phyloP scores from a whole-genome alignment of 1,139 yeast species.

The Blastobotrys buckinghamii region DNA sequence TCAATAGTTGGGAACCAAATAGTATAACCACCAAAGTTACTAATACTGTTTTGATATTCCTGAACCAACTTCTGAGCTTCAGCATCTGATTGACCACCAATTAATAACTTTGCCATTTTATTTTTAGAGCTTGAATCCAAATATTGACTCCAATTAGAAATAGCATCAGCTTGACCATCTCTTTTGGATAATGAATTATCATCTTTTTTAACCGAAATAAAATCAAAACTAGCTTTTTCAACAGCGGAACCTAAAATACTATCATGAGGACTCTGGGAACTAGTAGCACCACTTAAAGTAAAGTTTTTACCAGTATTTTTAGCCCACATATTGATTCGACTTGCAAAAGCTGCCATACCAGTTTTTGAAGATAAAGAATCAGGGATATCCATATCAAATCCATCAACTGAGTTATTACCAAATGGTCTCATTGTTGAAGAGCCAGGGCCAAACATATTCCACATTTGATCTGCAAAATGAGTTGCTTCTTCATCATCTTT shows the following conservation, averaged over 20 bases:
- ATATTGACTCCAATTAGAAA: background rate
- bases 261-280: conserved; percentile 43
- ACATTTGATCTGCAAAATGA: conserved; percentile 64
- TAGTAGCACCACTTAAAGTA: background rate
- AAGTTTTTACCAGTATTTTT: conserved; percentile 28
- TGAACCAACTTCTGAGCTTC: conserved; percentile 25
- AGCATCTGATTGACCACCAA: conserved; percentile 14
- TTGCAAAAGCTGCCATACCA: conserved; percentile 38
- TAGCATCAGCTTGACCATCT: conserved; percentile 33
- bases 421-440: conserved; percentile 63
- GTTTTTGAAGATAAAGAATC: conserved; percentile 44
- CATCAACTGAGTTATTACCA: conserved; percentile 56
- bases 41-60: conserved; percentile 30
- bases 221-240: background rate
- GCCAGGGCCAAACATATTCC: conserved; percentile 87
- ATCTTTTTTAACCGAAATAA: background rate
- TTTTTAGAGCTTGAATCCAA: background rate
- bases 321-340: conserved; percentile 44
- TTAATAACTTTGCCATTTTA: background rate
- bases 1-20: conserved; percentile 95
- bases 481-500: conserved; percentile 52
- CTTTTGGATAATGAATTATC: conserved; percentile 27
- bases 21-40: conserved; percentile 76
- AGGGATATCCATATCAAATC: conserved; percentile 68
- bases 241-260: background rate